Base-by-base conservation (phyloP, 192 early-diverging fungal genomes). In the Spinellus fusiger region DNA sequence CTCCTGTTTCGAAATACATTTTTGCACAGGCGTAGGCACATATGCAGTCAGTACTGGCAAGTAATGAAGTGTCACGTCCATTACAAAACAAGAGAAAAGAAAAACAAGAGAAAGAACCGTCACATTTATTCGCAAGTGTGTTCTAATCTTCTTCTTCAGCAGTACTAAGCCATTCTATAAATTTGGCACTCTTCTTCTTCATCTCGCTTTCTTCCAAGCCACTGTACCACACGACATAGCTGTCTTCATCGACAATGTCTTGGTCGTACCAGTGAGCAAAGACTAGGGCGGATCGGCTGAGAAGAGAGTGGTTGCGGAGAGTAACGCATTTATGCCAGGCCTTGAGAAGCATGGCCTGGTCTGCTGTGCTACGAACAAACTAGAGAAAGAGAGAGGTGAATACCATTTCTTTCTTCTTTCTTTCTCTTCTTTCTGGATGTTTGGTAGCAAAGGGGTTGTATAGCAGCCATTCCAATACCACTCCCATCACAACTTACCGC, bases 231-330 rank as follows among this genome's bases (percentile, higher is more conserved):
- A 72, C 57, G 56, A 84, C 49, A 67, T 90, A 84, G 16, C 78
- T 80, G 27, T 93, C 92, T 68, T 93, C 92, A 56, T 93, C 92
- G 15, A 93, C 72, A 53, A 88, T 69, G 62, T 92, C 91, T 46
- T 55, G 56, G 59, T 84, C 89, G 65, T 93, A 93, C 48, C 87
- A 75, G 22, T 73, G 69, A 65, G 88, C 83, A 40, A 89, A 79
- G 31, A 90, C 66, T 40, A 84, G 68, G 4, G 84, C 61, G 8
- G 87, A 77, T 68, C 82, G 84, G 18, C 60, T 58, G 54, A 85
- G 69, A 55, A 84, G 69, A 40, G 64, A 67, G 8, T 55, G 50
- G 27, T 70, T 79, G 25, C 77, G 73, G 35, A 71, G 58, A 31
- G 75, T 69, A 51, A 80, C 68, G 46, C 71, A 68, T 44, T 81